Base-by-base conservation (phyloP, 805 yeast species). In the Suhomyces vadensis region DNA sequence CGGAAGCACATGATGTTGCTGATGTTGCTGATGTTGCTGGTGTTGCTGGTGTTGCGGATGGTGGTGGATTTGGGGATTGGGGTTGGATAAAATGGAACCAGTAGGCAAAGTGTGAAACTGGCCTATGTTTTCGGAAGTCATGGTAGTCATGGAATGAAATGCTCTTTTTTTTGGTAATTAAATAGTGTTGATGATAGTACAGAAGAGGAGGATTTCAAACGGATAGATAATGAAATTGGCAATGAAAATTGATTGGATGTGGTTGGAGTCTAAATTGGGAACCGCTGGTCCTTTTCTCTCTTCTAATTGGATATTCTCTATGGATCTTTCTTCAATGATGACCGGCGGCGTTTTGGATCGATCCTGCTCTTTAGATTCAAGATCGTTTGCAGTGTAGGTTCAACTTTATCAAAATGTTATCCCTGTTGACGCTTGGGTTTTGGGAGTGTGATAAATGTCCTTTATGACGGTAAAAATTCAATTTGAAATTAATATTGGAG, bases 111-210 rank as follows among this genome's bases (percentile, higher is more conserved):
- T 39, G 37, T 49, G 53, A 35, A 42, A 50, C 47, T 33, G 50
- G 22, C 46, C 49, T 26, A 46, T 29, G 27, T 50, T 50, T 38
- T 47, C 49, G 14, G 50, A 46, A 16, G 53, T 41, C 53, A 50
- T 50, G 26, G 46, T 45, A 37, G 47, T 39, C 50, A 48, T 48
- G n/a, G n/a, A n/a, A n/a, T 23, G 25, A 6, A 23, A 23, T 23
- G 27, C 5, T 25, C 10, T 25, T 25, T n/a, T n/a, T n/a, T n/a
- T n/a, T n/a, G n/a, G 27, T 11, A 25, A 25, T 25, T 25, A 8
- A 8, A 25, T 8, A 13, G 11, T 25, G 11, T 26, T 26, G 5
- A 7, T 23, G 6, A n/a, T 3, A 26, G 14, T 6, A 26, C 11
- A n/a, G 9, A 13, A 25, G 11, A 10, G 6, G 25, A 23, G 25